A percentile compares a stretch with the other conserved stretches of the same genome.
Evolutionary conservation across 2,329 filamentous ascomycete species (phyloP).

Genomic region (Diaporthe ilicicola): DNA sequence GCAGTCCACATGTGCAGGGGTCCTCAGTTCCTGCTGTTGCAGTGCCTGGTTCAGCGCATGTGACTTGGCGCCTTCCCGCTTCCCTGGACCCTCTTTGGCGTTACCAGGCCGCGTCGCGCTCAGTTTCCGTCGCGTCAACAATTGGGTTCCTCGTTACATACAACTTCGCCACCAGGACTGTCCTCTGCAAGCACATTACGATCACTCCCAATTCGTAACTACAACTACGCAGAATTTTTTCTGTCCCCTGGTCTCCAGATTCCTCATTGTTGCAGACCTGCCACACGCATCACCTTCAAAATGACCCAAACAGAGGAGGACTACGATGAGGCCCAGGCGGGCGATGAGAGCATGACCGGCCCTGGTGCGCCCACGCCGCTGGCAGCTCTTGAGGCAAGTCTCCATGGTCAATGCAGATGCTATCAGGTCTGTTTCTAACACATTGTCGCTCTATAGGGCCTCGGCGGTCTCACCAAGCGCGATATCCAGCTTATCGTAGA

Average conservation of each 20-base stretch:
- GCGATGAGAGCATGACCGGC: constrained; percentile 78
- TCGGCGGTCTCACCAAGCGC: constrained; percentile 89
- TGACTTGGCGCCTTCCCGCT: constrained; percentile 22
- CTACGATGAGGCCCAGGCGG: constrained; percentile 71
- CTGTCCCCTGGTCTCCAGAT: not conserved
- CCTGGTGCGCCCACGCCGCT: constrained; percentile 95
- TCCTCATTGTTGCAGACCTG: not conserved
- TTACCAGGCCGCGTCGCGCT: constrained; percentile 13
- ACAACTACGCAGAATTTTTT: not conserved
- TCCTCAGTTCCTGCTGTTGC: not conserved
- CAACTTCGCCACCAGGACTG: not conserved
- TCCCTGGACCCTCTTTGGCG: not conserved
- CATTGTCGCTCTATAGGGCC: constrained; percentile 65
- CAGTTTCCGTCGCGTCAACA: constrained; percentile 20
- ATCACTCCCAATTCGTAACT: not conserved
- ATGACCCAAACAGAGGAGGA: constrained; percentile 67
- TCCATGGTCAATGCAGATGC: not conserved
- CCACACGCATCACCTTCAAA: not conserved
- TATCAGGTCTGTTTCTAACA: not conserved
- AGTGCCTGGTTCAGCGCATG: constrained; percentile 12
- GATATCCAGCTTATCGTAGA: constrained; percentile 94
- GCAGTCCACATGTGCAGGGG: not conserved
- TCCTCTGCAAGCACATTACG: not conserved
- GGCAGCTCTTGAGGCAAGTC: constrained; percentile 79
- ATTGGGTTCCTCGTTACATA: constrained; percentile 4